Base-by-base conservation (phyloP, 148 eudicot species). In the Arctostaphylos glauca region DNA sequence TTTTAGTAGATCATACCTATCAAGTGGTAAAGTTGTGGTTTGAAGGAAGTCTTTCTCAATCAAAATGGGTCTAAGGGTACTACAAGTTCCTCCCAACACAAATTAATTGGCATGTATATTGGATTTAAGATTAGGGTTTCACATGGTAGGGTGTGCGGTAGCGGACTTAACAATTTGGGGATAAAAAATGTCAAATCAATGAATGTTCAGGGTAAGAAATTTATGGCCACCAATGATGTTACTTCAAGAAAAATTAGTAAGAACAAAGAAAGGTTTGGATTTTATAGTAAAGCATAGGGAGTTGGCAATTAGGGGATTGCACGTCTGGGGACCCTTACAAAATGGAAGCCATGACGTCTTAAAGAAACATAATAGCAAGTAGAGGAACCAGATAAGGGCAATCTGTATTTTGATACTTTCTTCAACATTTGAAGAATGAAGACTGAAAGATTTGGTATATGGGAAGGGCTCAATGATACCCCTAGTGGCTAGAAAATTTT, bases 1-100 rank as follows among this genome's bases (percentile, higher is more conserved):
- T 5, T 50, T 6, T 52, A 13, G 3, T 50, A 49, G 43, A 19
- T 25, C 38, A 31, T 1, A 1, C 55, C 19, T 50, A 76, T 52
- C 52, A 52, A 50, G 41, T 2, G 18, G 31, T 76, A 5, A 49
- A 50, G 41, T 38, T 50, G 41, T 50, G 79, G 12, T 16, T 50
- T 50, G 43, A 76, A 76, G 56, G 79, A 23, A 50, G 21, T 76
- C 79, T 53, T 76, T 76, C n/a, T 53, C 6, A 31, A 50, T 31
- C 2, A 5, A 53, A 31, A 76, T 76, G 79, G 47, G 47, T 76
- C 46, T 23, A n/a, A 76, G 62, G 79, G 38, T 23, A 38, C 46
- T 31, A 52, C 18, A 3, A 76, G 12, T 19, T 48, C 25, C 0
- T 76, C 78, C 5, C 1, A 16, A 5, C 7, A 9, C 60, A 1